Percentiles rank a stretch among this genome's conserved stretches.
Conservation (phyloP, 352 stramenopile genomes). For the Phytopythium boreale region DNA sequence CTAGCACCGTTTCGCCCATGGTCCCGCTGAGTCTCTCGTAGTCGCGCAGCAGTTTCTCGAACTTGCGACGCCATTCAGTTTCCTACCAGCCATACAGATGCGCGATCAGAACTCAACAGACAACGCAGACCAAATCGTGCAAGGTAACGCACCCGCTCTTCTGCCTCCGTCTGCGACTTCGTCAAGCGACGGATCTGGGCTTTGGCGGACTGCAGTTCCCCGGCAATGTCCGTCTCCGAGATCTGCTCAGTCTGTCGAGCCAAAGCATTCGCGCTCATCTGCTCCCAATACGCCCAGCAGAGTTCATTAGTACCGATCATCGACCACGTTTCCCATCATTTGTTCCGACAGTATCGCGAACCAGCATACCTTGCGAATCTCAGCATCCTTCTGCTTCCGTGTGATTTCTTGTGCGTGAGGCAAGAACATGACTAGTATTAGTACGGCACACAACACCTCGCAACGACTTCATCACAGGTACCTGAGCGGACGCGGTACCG, state of each 20-base stretch:
- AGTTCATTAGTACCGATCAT: neutral
- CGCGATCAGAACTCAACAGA: neutral
- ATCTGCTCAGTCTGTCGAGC: constrained; percentile 79
- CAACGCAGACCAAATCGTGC: neutral
- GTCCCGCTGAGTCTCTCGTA: constrained; percentile 84
- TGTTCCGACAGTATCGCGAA: neutral
- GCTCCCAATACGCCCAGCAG: neutral
- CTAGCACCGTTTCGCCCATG: constrained; percentile 82
- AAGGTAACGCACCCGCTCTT: constrained; percentile 56
- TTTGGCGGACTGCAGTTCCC: constrained; percentile 68
- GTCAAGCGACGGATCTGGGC: constrained; percentile 72
- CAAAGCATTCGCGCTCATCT: constrained; percentile 80
- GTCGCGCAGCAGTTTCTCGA: constrained; percentile 82
- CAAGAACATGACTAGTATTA: neutral
- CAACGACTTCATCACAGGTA: constrained; percentile 6
- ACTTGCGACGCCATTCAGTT: constrained; percentile 78
- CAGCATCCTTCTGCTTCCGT: constrained; percentile 86
- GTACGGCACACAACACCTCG: neutral
- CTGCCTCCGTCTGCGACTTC: constrained; percentile 67
- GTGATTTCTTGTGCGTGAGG: constrained; percentile 61
- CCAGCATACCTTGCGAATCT: constrained; percentile 71
- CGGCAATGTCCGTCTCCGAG: constrained; percentile 64
- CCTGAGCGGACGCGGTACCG: constrained; percentile 81
- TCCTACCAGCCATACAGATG: constrained; percentile 38
- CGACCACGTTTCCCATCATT: neutral